These are phyloP conservation scores for Aureobasidium sp. DNA, from an alignment of 2,329 filamentous ascomycete species.

Conservation along the genomic window DNA sequence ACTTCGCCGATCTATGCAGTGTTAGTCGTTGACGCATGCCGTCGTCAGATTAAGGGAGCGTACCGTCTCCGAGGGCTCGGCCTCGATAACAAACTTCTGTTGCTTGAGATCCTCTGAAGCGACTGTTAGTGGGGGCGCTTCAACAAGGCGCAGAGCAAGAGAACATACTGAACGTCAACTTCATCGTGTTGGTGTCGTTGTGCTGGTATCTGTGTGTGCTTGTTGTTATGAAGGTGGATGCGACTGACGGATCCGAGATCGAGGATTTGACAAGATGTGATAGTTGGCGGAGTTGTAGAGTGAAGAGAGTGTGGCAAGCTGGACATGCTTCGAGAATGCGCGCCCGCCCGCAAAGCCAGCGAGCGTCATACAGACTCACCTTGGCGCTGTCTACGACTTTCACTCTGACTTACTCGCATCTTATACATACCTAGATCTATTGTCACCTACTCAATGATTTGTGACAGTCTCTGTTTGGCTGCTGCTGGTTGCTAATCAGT, in stretches of 20 bases:
- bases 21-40: background rate
- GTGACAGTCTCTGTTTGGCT: background rate
- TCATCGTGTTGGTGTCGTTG: conserved; percentile 40
- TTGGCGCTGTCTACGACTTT: background rate
- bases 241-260: background rate
- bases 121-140: background rate
- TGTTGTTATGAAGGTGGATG: background rate
- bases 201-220: background rate
- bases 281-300: background rate
- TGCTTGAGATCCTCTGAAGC: conserved; percentile 81
- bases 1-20: conserved; percentile 69
- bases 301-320: conserved; percentile 7
- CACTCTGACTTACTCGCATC: background rate
- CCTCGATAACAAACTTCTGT: conserved; percentile 95
- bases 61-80: conserved; percentile 88
- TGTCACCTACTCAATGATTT: background rate
- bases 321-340: conserved; percentile 6
- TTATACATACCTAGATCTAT: background rate
- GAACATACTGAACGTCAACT: conserved; percentile 61
- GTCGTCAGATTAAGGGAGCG: conserved; percentile 26
- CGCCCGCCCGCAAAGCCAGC: background rate
- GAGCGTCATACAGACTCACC: conserved; percentile 7
- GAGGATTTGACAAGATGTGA: background rate
- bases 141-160: conserved; percentile 7
- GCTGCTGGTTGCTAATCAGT: background rate